Evolutionary conservation across 192 early-diverging fungal genomes (phyloP), one percentile per base, ranked within the genome.

Genomic region (Linnemannia zychae): DNA sequence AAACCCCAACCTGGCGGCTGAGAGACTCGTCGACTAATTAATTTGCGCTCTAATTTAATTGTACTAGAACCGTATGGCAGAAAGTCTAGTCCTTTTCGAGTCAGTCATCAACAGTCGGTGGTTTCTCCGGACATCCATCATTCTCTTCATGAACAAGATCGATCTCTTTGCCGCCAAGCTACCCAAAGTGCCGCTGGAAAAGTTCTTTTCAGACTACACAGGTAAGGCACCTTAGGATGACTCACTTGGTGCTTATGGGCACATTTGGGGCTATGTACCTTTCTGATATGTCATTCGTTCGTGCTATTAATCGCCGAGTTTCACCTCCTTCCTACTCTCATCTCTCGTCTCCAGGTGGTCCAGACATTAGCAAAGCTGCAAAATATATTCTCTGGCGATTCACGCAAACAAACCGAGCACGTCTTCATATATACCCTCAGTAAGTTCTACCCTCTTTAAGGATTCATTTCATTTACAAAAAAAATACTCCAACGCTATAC

Each of bases 121-220:
- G 95, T 98, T 98, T 88, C 82, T 98, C 72, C 93, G 95, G 71
- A 96, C 96, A 28, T 95, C 96, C 13, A 97, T 98, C 72, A 96
- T 98, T 71, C 88, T 98, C 15, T 98, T 98, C 85, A 89, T 98
- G 75, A 98, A 98, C 92, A 98, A 98, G 79, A 94, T 96, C 60
- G 97, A 98, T 78, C 86, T 98, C 38, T 96, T 98, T 79, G 92
- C 91, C 67, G 90, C 90, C 44, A 98, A 98, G 81, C 87, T 98
- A 78, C 88, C 91, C 38, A 89, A 91, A 81, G 91, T 95, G 57
- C 96, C 96, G 37, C 87, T 98, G 36, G 90, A 93, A 79, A 88
- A 91, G 66, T 97, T 95, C 90, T 98, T 97, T 80, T 94, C 96
- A 9, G 97, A 98, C 80, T 98, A 97, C 87, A 80, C 86, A 50